Conservation (phyloP, 139 green algal species). For the Desmodesmus armatus region DNA sequence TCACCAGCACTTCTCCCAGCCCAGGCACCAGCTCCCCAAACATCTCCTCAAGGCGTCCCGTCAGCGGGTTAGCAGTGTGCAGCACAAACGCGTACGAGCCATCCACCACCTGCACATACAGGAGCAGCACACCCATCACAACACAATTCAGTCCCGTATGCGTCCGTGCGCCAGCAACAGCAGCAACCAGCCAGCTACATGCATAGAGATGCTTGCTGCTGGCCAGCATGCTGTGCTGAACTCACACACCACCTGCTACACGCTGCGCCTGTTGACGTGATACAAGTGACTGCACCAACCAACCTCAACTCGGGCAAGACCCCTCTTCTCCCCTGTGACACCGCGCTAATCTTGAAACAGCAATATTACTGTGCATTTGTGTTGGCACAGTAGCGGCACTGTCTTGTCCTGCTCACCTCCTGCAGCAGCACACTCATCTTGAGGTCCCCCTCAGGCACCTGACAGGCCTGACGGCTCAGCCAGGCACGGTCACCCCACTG, state of each 20-base stretch:
- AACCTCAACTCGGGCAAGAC: too few relatives aligned
- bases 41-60: slow-evolving; percentile 52
- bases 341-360: too few relatives aligned
- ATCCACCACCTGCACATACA: too few relatives aligned
- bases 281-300: too few relatives aligned
- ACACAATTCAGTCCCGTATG: too few relatives aligned
- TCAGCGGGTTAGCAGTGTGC: slow-evolving; percentile 91
- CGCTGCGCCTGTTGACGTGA: too few relatives aligned
- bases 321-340: too few relatives aligned
- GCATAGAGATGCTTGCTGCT: background rate
- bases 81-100: slow-evolving; percentile 96
- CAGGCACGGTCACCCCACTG: slow-evolving; percentile 87
- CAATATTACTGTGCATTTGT: too few relatives aligned
- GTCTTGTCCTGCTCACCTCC: slow-evolving; percentile 55
- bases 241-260: too few relatives aligned
- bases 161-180: background rate
- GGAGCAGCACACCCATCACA: too few relatives aligned
- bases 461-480: slow-evolving; percentile 66
- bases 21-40: slow-evolving; percentile 87
- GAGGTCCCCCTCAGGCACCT: slow-evolving; percentile 79
- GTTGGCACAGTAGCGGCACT: too few relatives aligned
- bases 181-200: background rate
- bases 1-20: slow-evolving; percentile 88
- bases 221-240: background rate
- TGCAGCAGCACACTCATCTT: slow-evolving; percentile 88